phyloP scores from a whole-genome alignment of 495 filamentous ascomycete genomes.

The Neurospora africana region DNA sequence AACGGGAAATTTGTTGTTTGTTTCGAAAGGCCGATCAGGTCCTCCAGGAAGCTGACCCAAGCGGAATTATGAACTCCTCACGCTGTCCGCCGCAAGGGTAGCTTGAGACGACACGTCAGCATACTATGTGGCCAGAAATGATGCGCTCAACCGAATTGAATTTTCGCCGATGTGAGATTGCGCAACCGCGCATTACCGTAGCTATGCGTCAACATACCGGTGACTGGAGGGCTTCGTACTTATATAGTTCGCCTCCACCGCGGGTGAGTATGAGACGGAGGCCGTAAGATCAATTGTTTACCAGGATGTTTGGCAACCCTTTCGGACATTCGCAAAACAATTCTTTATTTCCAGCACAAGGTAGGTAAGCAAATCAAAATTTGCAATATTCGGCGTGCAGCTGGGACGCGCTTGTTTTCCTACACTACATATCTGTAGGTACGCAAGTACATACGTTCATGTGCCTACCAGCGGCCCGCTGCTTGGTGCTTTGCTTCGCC shows the following conservation, averaged over 20 bases:
- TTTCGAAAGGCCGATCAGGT: not conserved
- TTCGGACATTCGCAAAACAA: not conserved
- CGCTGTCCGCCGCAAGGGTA: not conserved
- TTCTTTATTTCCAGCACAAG: not conserved
- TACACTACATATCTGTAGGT: not conserved
- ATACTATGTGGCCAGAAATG: not conserved
- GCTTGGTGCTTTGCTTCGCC: not conserved
- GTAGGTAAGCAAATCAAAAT: not conserved
- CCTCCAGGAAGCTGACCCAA: not conserved
- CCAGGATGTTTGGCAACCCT: not conserved
- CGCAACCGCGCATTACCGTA: not conserved
- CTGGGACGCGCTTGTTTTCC: not conserved
- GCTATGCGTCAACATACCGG: not conserved
- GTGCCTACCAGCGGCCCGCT: not conserved
- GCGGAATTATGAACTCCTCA: not conserved
- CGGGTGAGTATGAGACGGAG: not conserved
- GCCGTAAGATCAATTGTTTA: not conserved
- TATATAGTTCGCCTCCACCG: not conserved
- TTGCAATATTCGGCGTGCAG: not conserved
- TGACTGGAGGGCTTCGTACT: not conserved
- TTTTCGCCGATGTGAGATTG: not conserved
- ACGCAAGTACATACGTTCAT: not conserved
- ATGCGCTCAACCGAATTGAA: not conserved
- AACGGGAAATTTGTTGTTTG: not conserved
- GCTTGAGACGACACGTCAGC: not conserved